These are phyloP conservation scores for Calonectria ilicicola DNA, from an alignment of 2,329 filamentous ascomycete species.

Conservation along the genomic window DNA sequence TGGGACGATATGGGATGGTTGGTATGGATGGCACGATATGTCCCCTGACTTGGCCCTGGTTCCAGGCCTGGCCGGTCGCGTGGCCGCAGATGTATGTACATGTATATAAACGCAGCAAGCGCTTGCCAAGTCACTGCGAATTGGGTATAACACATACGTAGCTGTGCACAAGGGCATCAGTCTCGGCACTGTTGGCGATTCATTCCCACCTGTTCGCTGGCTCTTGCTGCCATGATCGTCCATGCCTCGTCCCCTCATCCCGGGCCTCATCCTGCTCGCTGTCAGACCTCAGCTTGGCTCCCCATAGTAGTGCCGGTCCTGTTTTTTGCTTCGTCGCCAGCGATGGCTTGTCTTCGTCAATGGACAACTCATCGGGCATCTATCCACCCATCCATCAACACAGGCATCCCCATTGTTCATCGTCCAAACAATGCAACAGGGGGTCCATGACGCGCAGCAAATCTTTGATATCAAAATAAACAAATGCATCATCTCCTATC, in stretches of 20 bases:
- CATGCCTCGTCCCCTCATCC: conserved; percentile 35
- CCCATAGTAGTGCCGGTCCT: neutral
- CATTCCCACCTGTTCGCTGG: conserved; percentile 43
- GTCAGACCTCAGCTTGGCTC: conserved; percentile 15
- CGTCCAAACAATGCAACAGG: conserved; percentile 34
- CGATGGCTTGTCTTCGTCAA: conserved; percentile 18
- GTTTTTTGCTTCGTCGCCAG: conserved; percentile 18
- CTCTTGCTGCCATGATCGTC: conserved; percentile 42
- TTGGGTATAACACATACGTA: neutral
- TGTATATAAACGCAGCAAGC: conserved; percentile 32
- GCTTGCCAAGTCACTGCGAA: conserved; percentile 29
- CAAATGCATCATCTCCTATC: conserved; percentile 38
- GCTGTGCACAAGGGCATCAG: neutral
- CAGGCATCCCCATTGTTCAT: conserved; percentile 24
- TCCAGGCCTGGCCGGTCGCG: conserved; percentile 31
- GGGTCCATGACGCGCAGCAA: conserved; percentile 42
- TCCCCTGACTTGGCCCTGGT: conserved; percentile 26
- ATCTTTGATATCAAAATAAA: conserved; percentile 47
- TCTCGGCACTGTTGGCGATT: neutral
- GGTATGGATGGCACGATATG: conserved; percentile 34
- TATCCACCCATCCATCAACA: conserved; percentile 21
- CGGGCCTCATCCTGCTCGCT: conserved; percentile 25
- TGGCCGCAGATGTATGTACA: conserved; percentile 29
- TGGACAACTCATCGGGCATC: conserved; percentile 34
- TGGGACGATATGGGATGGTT: conserved; percentile 37